These are phyloP conservation scores for Chrysanthemum makinoi DNA, from an alignment of 129 eudicot species.

Conservation along the genomic window DNA sequence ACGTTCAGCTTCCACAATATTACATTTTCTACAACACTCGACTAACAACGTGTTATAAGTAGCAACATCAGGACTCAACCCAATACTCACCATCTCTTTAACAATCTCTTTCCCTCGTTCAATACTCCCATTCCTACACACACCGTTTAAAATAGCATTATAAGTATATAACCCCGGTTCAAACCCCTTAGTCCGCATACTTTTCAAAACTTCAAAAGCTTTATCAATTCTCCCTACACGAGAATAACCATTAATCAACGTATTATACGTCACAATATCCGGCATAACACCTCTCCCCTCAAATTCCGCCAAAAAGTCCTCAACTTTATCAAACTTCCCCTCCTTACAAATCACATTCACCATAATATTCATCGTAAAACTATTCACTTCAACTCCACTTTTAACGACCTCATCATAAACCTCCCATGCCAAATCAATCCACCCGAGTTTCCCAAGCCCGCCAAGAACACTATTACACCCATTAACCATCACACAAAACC, in stretches of 20 bases:
- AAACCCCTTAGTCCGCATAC: slow-evolving; percentile 47
- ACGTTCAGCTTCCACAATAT: slow-evolving; percentile 43
- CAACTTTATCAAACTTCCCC: slow-evolving; percentile 38
- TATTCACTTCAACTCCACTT: slow-evolving; percentile 42
- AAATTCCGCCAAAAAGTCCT: slow-evolving; percentile 42
- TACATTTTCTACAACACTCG: slow-evolving; percentile 49
- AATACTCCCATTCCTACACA: slow-evolving; percentile 52
- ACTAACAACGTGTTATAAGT: slow-evolving; percentile 66
- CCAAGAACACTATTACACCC: slow-evolving; percentile 80
- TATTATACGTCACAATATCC: slow-evolving; percentile 77
- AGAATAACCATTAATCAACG: slow-evolving; percentile 61
- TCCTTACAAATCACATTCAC: slow-evolving; percentile 76
- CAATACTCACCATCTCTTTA: slow-evolving; percentile 43
- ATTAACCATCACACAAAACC: slow-evolving; percentile 53
- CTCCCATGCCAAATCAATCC: slow-evolving; percentile 77
- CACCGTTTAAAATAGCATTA: slow-evolving; percentile 62
- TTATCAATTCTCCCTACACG: slow-evolving; percentile 51
- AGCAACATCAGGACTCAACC: slow-evolving; percentile 60
- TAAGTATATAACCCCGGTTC: slow-evolving; percentile 60
- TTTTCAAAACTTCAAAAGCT: slow-evolving; percentile 43
- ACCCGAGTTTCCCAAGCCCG: slow-evolving; percentile 78
- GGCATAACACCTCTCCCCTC: slow-evolving; percentile 56
- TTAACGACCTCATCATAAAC: slow-evolving; percentile 40
- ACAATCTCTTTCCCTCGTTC: slow-evolving; percentile 54
- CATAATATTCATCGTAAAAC: slow-evolving; percentile 70